Base-by-base conservation (phyloP, 176 grass and related monocot genomes). In the Phoenix roebelenii region DNA sequence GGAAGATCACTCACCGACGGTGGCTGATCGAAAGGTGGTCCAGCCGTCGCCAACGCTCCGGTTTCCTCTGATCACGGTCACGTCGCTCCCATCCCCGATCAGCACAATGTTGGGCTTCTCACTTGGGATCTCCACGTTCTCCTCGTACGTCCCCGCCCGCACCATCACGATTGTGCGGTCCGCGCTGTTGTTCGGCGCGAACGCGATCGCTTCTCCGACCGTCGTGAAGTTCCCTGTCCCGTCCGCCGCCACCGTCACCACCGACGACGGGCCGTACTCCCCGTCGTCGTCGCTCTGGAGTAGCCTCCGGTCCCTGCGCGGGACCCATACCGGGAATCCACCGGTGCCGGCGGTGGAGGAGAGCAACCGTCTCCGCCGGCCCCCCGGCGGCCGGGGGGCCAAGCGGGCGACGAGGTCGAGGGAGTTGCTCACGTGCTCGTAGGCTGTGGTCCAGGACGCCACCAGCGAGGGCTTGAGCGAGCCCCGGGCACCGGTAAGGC, bases 401-500 rank as follows among this genome's bases (percentile, higher is more conserved):
- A 51, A 55, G 26, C 65, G 52, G 52, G 28, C 0, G 17, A 68
- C 51, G 52, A 68, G 65, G n/a, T 51, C 55, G 25, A 68, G 65
- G n/a, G 65, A 68, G 65, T 68, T 68, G 65, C 65, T 68, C 3
- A 68, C 65, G 51, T 55, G 65, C 25, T 51, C 17, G n/a, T 68
- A 68, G 0, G 65, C 52, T 0, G 52, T 28, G 51, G 18, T 5
- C 65, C 51, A 55, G 12, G 65, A 51, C 16, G 6, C 52, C 3
- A 68, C 26, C 18, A 68, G 52, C n/a, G 25, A 3, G 18, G 28
- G 18, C 52, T 23, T 56, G 12, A 18, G 25, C 4, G 51, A 24
- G 52, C 65, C 65, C 10, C n/a, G 51, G 16, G 65, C 51, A 16
- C 52, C 65, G 4, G 51, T 0, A 0, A 68, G 52, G 65, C 65